Conservation (phyloP, 1,284 basidiomycete genomes). For the Ganoderma sp. region DNA sequence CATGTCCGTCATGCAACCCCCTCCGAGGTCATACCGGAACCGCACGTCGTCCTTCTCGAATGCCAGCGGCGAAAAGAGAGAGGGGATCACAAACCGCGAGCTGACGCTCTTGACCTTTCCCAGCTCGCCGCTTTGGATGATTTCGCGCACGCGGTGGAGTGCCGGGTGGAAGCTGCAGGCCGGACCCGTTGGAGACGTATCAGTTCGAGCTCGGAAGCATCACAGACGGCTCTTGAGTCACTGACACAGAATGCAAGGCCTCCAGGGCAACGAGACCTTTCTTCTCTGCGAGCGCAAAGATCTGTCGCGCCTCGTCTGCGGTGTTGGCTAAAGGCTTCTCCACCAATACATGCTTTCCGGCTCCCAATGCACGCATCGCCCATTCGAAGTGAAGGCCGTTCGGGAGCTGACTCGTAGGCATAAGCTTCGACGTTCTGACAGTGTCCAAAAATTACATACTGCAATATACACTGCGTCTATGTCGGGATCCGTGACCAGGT, state of each 20-base stretch:
- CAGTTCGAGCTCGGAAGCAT: too few relatives aligned
- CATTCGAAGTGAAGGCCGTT: slow-evolving; percentile 78
- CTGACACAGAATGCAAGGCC: slow-evolving; percentile 41
- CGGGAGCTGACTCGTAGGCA: slow-evolving; percentile 51
- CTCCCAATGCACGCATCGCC: slow-evolving; percentile 74
- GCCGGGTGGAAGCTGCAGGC: slow-evolving; percentile 51
- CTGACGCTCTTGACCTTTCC: slow-evolving; percentile 43
- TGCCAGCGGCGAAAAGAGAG: slow-evolving; percentile 28
- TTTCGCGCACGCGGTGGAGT: slow-evolving; percentile 45
- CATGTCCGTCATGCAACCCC: slow-evolving; percentile 72
- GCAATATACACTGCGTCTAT: slow-evolving; percentile 71
- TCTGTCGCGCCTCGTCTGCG: slow-evolving; percentile 58
- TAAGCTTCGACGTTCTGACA: neutral
- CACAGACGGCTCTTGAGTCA: neutral
- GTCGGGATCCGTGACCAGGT: slow-evolving; percentile 62
- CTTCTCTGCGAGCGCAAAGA: slow-evolving; percentile 43
- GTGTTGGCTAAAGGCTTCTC: slow-evolving; percentile 72
- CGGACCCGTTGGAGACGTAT: neutral
- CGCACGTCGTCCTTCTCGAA: slow-evolving; percentile 58
- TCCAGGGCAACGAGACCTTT: slow-evolving; percentile 45
- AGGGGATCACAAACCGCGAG: slow-evolving; percentile 14
- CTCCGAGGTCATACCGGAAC: slow-evolving; percentile 62
- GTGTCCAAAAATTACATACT: slow-evolving; percentile 34
- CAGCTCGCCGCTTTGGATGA: slow-evolving; percentile 46
- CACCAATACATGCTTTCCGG: slow-evolving; percentile 75